These are phyloP conservation scores for Apophysomyces trapeziformis DNA, from an alignment of 371 early-diverging fungal species.

Conservation along the genomic window DNA sequence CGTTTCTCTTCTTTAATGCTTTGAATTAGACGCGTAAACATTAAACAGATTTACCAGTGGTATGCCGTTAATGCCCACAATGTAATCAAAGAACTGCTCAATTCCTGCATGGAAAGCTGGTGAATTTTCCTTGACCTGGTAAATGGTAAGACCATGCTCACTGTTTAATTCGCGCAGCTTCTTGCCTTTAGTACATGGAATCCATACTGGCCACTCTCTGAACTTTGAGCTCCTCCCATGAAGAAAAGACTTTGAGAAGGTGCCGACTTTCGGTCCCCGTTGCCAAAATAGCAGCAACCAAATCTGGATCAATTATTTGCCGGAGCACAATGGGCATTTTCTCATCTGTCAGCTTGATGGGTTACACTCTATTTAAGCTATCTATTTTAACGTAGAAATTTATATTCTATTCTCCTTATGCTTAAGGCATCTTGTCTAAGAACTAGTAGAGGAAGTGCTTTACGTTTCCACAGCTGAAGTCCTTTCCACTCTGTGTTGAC, in stretches of 20 bases:
- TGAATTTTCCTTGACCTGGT: slow-evolving; percentile 67
- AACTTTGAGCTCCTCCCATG: slow-evolving; percentile 37
- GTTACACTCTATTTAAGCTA: too few relatives aligned
- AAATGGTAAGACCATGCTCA: slow-evolving; percentile 6
- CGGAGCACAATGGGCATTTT: too few relatives aligned
- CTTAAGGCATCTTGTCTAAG: too few relatives aligned
- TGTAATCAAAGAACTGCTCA: slow-evolving; percentile 79
- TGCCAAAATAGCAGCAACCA: too few relatives aligned
- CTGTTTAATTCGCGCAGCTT: neutral
- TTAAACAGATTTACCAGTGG: slow-evolving; percentile 38
- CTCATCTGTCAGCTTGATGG: too few relatives aligned
- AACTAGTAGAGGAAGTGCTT: too few relatives aligned
- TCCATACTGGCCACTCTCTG: slow-evolving; percentile 51
- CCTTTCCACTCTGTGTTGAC: too few relatives aligned
- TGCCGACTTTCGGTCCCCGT: neutral
- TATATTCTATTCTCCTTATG: too few relatives aligned
- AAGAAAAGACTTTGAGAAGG: neutral
- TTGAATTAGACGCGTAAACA: neutral
- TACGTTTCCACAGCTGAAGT: too few relatives aligned
- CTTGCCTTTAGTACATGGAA: slow-evolving; percentile 54
- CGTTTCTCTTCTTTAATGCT: neutral
- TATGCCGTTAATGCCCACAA: slow-evolving; percentile 68
- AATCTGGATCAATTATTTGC: too few relatives aligned
- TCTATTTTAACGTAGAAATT: too few relatives aligned
- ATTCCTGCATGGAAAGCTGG: slow-evolving; percentile 75